Evolutionary conservation across 2,329 filamentous ascomycete genomes (phyloP).

Genomic region (Kalaharituber pfeilii): DNA sequence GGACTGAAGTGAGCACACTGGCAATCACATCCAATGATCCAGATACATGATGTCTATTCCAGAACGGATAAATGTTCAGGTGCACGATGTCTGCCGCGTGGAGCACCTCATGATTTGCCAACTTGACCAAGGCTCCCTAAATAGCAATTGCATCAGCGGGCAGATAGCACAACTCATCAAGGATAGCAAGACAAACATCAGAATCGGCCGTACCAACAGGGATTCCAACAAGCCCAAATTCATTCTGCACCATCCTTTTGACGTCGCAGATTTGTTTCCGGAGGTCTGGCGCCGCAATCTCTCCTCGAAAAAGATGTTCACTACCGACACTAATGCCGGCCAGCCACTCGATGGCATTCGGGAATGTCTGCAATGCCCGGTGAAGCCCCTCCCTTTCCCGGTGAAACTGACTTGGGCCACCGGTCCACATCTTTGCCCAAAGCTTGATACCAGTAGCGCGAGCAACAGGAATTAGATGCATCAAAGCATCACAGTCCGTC

Average conservation of each 20-base stretch:
- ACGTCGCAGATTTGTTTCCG: not conserved
- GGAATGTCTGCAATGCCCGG: not conserved
- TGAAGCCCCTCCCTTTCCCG: not conserved
- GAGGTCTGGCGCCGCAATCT: not conserved
- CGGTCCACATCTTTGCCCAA: not conserved
- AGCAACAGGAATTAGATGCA: not conserved
- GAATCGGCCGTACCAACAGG: not conserved
- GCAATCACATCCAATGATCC: not conserved
- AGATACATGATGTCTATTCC: not conserved
- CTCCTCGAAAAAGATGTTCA: not conserved
- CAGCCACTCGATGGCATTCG: not conserved
- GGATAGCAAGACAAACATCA: not conserved
- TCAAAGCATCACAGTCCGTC: not conserved
- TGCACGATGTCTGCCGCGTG: not conserved
- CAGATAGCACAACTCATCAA: too few species aligned
- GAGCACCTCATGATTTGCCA: not conserved
- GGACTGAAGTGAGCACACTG: not conserved
- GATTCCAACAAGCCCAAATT: not conserved
- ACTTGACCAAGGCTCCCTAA: too few species aligned
- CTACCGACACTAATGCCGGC: not conserved
- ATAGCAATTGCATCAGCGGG: too few species aligned
- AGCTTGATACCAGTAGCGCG: not conserved
- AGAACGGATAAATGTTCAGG: not conserved
- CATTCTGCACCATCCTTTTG: not conserved
- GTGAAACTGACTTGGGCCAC: not conserved